Evolutionary conservation across 2,329 filamentous ascomycete species (phyloP).

Genomic region (Macrophomina phaseolina): DNA sequence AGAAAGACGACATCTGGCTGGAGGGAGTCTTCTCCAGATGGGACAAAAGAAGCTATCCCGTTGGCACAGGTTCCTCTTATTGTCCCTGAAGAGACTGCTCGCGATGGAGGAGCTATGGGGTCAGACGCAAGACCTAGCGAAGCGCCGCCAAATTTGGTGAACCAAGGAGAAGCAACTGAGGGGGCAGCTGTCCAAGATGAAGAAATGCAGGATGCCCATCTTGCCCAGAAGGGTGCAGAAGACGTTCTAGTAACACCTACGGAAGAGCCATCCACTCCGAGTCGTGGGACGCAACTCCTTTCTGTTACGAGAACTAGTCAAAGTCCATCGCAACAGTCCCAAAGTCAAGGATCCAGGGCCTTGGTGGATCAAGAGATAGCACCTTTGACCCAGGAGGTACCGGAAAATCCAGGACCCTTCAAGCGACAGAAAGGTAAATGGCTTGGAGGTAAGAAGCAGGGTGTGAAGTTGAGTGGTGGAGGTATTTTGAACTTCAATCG

Average conservation of each 20-base stretch:
- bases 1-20: background rate
- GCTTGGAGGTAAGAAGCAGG: slow-evolving; percentile 29
- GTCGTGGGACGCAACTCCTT: no score
- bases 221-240: background rate
- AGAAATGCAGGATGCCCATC: background rate
- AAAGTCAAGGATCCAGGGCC: background rate
- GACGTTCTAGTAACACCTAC: background rate
- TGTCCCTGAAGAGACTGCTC: no score
- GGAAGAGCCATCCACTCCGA: background rate
- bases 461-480: slow-evolving; percentile 45
- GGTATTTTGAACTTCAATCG: slow-evolving; percentile 51
- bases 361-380: background rate
- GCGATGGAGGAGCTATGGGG: no score
- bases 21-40: background rate
- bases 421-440: slow-evolving; percentile 23
- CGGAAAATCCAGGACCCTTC: slow-evolving; percentile 1
- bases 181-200: background rate
- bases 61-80: no score
- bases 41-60: no score
- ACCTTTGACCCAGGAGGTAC: slow-evolving; percentile 12
- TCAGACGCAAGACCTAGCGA: no score
- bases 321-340: background rate
- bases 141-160: no score
- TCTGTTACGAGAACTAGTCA: background rate
- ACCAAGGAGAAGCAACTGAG: background rate